phyloP scores from a whole-genome alignment of 1,284 basidiomycete species.

The Neotropicomus parvogracilis region DNA sequence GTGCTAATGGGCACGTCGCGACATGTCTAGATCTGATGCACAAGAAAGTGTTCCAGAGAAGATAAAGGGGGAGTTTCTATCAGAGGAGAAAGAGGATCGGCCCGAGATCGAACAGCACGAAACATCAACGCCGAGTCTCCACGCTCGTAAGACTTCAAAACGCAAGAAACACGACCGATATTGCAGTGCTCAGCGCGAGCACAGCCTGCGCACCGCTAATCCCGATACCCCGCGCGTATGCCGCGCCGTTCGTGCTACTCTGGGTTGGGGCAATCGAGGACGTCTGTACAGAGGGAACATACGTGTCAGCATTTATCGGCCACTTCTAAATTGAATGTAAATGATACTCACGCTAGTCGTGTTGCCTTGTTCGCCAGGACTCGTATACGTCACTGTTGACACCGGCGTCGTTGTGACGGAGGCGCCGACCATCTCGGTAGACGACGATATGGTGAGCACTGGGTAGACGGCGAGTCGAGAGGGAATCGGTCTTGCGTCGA shows the following conservation, averaged over 20 bases:
- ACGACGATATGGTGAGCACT: neutral
- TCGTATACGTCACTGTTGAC: neutral
- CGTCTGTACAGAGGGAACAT: constrained; percentile 1
- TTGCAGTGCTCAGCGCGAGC: constrained; percentile 9
- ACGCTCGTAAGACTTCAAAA: too few species aligned
- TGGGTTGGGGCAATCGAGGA: neutral
- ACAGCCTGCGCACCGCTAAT: neutral
- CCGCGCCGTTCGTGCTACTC: constrained; percentile 16
- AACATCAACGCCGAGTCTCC: too few species aligned
- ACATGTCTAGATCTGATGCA: too few species aligned
- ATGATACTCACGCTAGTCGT: too few species aligned
- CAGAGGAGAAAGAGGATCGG: too few species aligned
- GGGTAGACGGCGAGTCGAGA: neutral
- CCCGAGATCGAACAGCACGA: too few species aligned
- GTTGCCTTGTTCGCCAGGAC: too few species aligned
- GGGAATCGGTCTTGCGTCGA: neutral
- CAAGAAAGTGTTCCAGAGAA: too few species aligned
- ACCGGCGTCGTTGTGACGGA: neutral
- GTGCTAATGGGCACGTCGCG: too few species aligned
- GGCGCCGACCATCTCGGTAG: neutral
- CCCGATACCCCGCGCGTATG: neutral
- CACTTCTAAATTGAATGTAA: too few species aligned
- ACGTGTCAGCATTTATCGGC: too few species aligned
- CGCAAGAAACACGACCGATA: constrained; percentile 11
- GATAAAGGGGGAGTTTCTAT: too few species aligned